Evolutionary conservation across 768 basidiomycete species (phyloP).

Genomic region (Mycena polygramma): DNA sequence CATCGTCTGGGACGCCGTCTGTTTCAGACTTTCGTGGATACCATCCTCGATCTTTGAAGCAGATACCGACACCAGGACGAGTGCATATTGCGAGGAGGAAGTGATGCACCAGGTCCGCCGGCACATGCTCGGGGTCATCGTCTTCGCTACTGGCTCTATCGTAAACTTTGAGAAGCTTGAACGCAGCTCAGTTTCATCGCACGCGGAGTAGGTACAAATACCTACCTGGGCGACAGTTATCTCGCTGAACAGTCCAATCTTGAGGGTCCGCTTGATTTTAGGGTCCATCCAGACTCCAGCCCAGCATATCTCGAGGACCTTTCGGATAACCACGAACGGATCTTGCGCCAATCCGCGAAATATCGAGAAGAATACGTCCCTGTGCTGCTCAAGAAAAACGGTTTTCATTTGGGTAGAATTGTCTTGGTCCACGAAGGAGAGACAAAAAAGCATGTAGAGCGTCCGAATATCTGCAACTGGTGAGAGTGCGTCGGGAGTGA

Average conservation of each 20-base stretch:
- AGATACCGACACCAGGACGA: conserved; percentile 85
- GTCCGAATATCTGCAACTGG: conserved; percentile 79
- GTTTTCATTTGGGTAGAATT: conserved; percentile 67
- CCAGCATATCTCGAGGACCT: conserved; percentile 82
- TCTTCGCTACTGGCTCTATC: conserved; percentile 67
- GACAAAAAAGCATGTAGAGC: conserved; percentile 76
- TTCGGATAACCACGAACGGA: conserved; percentile 69
- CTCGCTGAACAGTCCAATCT: conserved; percentile 81
- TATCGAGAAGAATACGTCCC: conserved; percentile 72
- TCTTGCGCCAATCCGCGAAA: conserved; percentile 83
- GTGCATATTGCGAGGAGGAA: conserved; percentile 90
- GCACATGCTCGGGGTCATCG: conserved; percentile 64
- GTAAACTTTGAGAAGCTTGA: conserved; percentile 81
- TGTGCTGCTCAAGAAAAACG: conserved; percentile 77
- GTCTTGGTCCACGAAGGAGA: conserved; percentile 74
- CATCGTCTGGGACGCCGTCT: conserved; percentile 56
- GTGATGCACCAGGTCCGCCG: conserved; percentile 87
- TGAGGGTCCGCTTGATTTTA: conserved; percentile 77
- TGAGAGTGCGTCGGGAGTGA: conserved; percentile 12
- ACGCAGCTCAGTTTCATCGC: conserved; percentile 6
- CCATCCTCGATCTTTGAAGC: conserved; percentile 93
- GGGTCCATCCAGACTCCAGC: conserved; percentile 80
- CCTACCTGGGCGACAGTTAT: conserved; percentile 72
- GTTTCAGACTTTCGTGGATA: conserved; percentile 74
- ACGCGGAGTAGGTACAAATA: conserved; percentile 3